Evolutionary conservation across 352 stramenopile species (phyloP).

Genomic region (Globisporangium barbulae): DNA sequence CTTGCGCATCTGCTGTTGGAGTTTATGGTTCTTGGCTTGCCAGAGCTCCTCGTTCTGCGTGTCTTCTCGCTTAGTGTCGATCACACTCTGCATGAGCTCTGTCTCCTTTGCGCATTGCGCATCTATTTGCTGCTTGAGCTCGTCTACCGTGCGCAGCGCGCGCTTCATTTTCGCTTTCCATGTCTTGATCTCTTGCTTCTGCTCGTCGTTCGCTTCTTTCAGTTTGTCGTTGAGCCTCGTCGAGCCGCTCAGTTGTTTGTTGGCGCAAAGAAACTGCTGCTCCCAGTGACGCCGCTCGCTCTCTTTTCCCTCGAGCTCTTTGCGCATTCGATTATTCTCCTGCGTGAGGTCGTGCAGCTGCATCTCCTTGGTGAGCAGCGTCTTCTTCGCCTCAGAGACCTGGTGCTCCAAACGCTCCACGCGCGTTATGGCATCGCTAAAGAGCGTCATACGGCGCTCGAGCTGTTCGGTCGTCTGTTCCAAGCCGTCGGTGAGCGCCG

Average conservation of each 20-base stretch:
- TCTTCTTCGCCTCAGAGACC: constrained; percentile 40
- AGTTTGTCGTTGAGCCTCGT: constrained; percentile 18
- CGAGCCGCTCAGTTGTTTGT: constrained; percentile 25
- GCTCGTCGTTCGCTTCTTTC: constrained; percentile 16
- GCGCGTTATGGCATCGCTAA: constrained; percentile 37
- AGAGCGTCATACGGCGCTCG: constrained; percentile 51
- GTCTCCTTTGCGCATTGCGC: constrained; percentile 10
- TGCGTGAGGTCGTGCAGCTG: constrained; percentile 48
- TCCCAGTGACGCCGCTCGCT: constrained; percentile 54
- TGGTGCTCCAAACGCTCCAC: constrained; percentile 40
- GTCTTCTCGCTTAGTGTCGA: constrained; percentile 28
- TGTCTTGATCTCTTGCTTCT: constrained; percentile 26
- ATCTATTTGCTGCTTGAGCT: constrained; percentile 32
- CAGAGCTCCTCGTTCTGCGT: constrained; percentile 28
- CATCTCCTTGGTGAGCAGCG: constrained; percentile 61
- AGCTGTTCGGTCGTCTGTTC: constrained; percentile 57
- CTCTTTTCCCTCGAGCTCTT: constrained; percentile 29
- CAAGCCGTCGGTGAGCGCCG: constrained; percentile 36
- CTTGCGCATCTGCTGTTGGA: constrained; percentile 27
- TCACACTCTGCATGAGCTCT: constrained; percentile 11
- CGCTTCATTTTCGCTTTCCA: constrained; percentile 50
- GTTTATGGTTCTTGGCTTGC: constrained; percentile 26
- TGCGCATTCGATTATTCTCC: constrained; percentile 28
- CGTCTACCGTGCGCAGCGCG: constrained; percentile 24
- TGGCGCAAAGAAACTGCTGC: constrained; percentile 33